Evolutionary conservation across 352 stramenopile genomes (phyloP).

Genomic region (Globisporangium abappressorium): DNA sequence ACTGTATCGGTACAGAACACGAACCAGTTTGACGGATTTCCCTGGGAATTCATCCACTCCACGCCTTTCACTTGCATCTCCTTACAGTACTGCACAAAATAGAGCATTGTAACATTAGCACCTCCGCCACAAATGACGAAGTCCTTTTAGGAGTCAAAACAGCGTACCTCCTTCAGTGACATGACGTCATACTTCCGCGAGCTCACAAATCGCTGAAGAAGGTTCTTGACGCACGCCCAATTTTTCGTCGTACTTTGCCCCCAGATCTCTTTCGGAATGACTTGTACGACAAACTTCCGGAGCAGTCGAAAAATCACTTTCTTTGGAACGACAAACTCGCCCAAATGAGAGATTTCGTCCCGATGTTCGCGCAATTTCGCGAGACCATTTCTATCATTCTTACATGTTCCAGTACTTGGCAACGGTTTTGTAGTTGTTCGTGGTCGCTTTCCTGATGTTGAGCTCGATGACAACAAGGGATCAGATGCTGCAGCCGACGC

Average conservation of each 20-base stretch:
- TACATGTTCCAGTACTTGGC: background rate
- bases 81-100: slow-evolving; percentile 25
- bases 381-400: slow-evolving; percentile 9
- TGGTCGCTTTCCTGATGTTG: background rate
- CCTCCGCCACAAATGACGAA: background rate
- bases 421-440: background rate
- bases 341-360: slow-evolving; percentile 38
- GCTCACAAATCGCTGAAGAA: slow-evolving; percentile 45
- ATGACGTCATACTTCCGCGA: slow-evolving; percentile 60
- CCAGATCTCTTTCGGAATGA: slow-evolving; percentile 67
- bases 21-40: slow-evolving; percentile 30
- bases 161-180: slow-evolving; percentile 46
- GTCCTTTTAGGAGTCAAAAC: background rate
- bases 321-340: slow-evolving; percentile 43
- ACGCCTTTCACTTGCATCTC: slow-evolving; percentile 43
- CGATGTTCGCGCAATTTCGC: slow-evolving; percentile 51
- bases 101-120: background rate
- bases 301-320: slow-evolving; percentile 44
- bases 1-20: background rate
- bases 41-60: slow-evolving; percentile 31
- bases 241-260: slow-evolving; percentile 36
- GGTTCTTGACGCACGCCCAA: slow-evolving; percentile 47
- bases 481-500: slow-evolving; percentile 17
- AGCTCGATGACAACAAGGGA: no score
- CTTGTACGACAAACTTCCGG: slow-evolving; percentile 40